Conservation (phyloP, 352 stramenopile genomes). For the Peronosclerospora sorghi region DNA sequence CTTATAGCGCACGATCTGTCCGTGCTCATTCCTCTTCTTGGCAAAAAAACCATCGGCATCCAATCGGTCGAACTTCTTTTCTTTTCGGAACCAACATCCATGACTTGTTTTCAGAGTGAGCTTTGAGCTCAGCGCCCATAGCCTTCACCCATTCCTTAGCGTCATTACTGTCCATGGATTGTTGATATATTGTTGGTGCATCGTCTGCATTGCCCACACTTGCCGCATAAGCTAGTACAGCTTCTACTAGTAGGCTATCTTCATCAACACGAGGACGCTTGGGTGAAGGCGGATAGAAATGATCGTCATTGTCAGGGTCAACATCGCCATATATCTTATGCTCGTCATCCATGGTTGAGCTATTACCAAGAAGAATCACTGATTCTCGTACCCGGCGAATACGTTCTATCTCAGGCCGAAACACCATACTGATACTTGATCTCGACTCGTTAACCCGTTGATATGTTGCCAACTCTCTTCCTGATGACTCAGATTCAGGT, state of each 20-base stretch:
- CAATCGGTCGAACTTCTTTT: neutral
- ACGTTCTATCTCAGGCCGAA: too few relatives aligned
- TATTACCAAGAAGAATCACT: neutral
- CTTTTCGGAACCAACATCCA: conserved; percentile 1
- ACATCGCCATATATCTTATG: too few relatives aligned
- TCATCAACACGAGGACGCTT: neutral
- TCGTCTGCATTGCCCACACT: neutral
- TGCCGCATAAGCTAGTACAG: neutral
- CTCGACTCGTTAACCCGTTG: neutral
- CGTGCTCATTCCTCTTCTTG: conserved; percentile 3
- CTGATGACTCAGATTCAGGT: neutral
- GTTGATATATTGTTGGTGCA: conserved; percentile 1
- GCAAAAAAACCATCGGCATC: conserved; percentile 1
- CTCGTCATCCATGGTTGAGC: too few relatives aligned
- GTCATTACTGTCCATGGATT: conserved; percentile 3
- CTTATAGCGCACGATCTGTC: neutral
- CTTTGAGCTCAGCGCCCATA: neutral
- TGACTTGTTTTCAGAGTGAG: neutral
- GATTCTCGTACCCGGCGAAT: neutral
- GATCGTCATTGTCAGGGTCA: too few relatives aligned
- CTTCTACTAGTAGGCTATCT: neutral
- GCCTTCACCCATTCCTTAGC: neutral
- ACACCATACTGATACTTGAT: neutral
- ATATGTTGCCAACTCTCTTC: neutral
- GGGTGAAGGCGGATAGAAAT: neutral